These are phyloP conservation scores for Suillus tomentosus DNA, from an alignment of 768 basidiomycete genomes.

Conservation along the genomic window DNA sequence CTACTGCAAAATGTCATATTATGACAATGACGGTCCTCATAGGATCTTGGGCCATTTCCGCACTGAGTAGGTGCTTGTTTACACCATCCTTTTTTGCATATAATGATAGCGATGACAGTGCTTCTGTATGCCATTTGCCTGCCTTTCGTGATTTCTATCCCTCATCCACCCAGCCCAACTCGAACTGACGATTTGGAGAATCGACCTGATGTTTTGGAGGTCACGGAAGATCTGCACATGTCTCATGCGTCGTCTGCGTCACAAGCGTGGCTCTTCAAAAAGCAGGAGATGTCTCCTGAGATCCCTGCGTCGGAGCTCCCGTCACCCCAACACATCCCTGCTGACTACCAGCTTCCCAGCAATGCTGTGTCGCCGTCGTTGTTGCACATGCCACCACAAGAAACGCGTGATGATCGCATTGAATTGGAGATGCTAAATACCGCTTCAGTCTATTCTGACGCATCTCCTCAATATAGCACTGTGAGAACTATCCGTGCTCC, in stretches of 20 bases:
- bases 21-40: slow-evolving; percentile 32
- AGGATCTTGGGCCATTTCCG: slow-evolving; percentile 36
- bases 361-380: slow-evolving; percentile 10
- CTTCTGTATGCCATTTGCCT: slow-evolving; percentile 11
- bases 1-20: slow-evolving; percentile 32
- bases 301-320: slow-evolving; percentile 7
- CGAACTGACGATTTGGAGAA: slow-evolving; percentile 22
- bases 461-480: slow-evolving; percentile 6
- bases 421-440: not conserved
- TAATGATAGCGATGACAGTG: slow-evolving; percentile 12
- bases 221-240: slow-evolving; percentile 8
- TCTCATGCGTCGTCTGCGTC: slow-evolving; percentile 10
- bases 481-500: slow-evolving; percentile 4
- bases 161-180: slow-evolving; percentile 13
- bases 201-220: not conserved
- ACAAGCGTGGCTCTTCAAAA: slow-evolving; percentile 14
- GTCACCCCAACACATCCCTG: not conserved
- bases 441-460: slow-evolving; percentile 4
- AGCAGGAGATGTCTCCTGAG: slow-evolving; percentile 16
- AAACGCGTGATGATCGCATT: not conserved
- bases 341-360: not conserved
- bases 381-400: slow-evolving; percentile 5
- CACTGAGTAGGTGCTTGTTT: slow-evolving; percentile 34
- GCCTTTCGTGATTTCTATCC: slow-evolving; percentile 11
- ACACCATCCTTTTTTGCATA: not conserved